These are phyloP conservation scores for Colletotrichum plurivorum DNA, from an alignment of 2,329 filamentous ascomycete species.

Conservation along the genomic window DNA sequence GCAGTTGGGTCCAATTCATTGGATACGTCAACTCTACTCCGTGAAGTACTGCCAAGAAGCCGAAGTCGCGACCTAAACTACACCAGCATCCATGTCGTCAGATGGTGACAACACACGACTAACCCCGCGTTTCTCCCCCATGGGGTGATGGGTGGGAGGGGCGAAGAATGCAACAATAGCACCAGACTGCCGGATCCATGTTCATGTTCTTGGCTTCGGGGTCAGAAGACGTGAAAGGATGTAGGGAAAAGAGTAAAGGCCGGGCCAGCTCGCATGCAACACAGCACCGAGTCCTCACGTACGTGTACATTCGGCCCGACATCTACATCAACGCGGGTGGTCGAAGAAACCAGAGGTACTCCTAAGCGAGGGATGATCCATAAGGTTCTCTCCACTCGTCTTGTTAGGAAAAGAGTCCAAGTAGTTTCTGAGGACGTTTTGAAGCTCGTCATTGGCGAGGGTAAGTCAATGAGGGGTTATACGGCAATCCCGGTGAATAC, in stretches of 20 bases:
- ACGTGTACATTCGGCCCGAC: no score
- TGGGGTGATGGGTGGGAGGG: neutral
- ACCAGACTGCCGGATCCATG: neutral
- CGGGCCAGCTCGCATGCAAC: no score
- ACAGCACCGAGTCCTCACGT: no score
- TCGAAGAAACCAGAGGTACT: no score
- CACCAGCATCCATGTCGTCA: neutral
- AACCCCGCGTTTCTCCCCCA: constrained; percentile 3
- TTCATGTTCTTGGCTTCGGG: neutral
- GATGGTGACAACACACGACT: neutral
- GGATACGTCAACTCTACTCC: no score
- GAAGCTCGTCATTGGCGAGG: neutral
- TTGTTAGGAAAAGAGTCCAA: neutral
- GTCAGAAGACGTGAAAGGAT: neutral
- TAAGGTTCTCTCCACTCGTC: no score
- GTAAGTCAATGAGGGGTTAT: neutral
- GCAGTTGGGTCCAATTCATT: no score
- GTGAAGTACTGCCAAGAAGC: neutral
- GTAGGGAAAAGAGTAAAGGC: neutral
- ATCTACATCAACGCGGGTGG: no score
- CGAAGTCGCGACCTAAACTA: neutral
- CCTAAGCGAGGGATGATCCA: no score
- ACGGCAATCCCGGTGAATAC: constrained; percentile 8
- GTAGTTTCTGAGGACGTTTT: neutral
- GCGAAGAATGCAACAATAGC: neutral